Conservation (phyloP, 257 asterid species). For the Penstemon barbatus region DNA sequence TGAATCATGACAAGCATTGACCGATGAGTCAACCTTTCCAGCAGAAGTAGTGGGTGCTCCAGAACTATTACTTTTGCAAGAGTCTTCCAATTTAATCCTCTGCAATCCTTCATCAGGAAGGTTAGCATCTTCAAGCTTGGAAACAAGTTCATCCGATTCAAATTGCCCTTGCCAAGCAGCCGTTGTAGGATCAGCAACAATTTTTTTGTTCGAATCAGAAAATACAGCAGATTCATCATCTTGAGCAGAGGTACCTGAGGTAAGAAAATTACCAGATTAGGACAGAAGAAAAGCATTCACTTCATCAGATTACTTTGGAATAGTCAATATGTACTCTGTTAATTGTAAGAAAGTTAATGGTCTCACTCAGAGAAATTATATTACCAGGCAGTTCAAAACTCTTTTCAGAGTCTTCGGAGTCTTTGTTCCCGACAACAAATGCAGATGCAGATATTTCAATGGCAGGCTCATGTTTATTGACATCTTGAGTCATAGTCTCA, state of each 20-base stretch:
- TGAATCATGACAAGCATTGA: slow-evolving; percentile 39
- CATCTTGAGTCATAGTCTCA: no score
- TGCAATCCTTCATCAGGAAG: slow-evolving; percentile 28
- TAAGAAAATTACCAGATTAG: slow-evolving; percentile 34
- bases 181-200: slow-evolving; percentile 29
- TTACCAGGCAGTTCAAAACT: slow-evolving; percentile 40
- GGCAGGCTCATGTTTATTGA: slow-evolving; percentile 16
- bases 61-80: slow-evolving; percentile 39
- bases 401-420: slow-evolving; percentile 28
- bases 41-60: slow-evolving; percentile 34
- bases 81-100: slow-evolving; percentile 30
- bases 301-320: slow-evolving; percentile 30
- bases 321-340: slow-evolving; percentile 30
- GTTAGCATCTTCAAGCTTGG: slow-evolving; percentile 32
- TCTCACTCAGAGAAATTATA: slow-evolving; percentile 26
- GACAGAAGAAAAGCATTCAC: slow-evolving; percentile 23
- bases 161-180: slow-evolving; percentile 24
- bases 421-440: slow-evolving; percentile 17
- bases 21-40: slow-evolving; percentile 32
- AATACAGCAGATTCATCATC: slow-evolving; percentile 24
- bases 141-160: slow-evolving; percentile 21
- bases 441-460: slow-evolving; percentile 25
- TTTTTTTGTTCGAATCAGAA: background rate
- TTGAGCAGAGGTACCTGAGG: slow-evolving; percentile 33
- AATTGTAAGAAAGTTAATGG: slow-evolving; percentile 16